Evolutionary conservation across 23 red algal genomes (phyloP), one percentile per base, ranked within the genome.

Genomic region (Gracilaria domingensis): DNA sequence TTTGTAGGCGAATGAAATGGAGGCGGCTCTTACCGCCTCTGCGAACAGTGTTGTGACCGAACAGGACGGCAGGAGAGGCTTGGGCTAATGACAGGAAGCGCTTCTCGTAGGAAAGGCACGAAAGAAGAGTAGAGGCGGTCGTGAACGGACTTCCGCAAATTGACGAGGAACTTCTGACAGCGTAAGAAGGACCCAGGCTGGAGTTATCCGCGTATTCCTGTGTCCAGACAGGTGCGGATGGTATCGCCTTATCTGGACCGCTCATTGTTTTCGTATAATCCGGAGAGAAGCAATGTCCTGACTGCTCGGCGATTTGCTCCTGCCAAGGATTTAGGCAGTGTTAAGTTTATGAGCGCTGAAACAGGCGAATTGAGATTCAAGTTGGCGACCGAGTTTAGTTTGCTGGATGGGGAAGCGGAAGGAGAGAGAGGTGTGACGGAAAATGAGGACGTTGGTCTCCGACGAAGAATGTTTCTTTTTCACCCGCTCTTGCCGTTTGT

Each of bases 401-500:
- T 29, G 36, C 24, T 57, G 29, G 32, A 62, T 33, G 61, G 45
- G 13, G 79, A 38, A 7, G 35, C 51, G 34, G 64, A 42, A 12
- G 42, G 56, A 20, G 61, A 35, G 45, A 30, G 49, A 12, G 18
- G 24, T 38, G 44, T 18, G 25, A 21, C 71, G 29, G 33, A 39
- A 30, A 75, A 2, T 16, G 79, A 20, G 55, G 78, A 81, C 44
- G 51, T 33, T 64, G 71, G 74, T 36, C 76, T 80, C 29, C 48
- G 81, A 53, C 76, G 53, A 57, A 40, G 53, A 34, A 82, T 85
- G 48, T 96, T 92, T 90, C 66, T 96, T 35, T 96, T 96, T 79
- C 94, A 96, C 71, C 94, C 94, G 39, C 28, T 67, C 45, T 79
- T 90, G 37, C 94, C 94, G 48, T 86, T 96, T 64, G 94, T 96